phyloP scores from a whole-genome alignment of 257 asterid species.

The Lycium ferocissimum region DNA sequence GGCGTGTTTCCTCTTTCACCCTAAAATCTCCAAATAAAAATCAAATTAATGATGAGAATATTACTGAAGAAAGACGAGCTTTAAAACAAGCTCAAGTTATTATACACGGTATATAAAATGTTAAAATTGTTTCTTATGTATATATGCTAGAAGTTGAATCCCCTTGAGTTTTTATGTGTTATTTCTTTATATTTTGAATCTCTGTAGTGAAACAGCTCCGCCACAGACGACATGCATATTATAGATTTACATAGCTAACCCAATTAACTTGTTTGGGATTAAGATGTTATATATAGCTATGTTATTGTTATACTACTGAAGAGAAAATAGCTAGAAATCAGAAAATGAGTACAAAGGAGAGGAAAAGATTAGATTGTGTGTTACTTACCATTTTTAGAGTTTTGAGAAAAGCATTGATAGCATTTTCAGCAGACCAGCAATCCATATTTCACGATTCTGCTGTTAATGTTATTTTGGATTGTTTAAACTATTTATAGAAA shows the following conservation, averaged over 20 bases:
- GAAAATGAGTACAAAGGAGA: background rate
- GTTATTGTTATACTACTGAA: background rate
- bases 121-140: too few relatives aligned
- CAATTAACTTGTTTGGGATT: background rate
- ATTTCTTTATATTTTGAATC: too few relatives aligned
- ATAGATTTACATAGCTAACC: background rate
- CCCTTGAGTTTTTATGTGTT: too few relatives aligned
- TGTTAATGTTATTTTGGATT: background rate
- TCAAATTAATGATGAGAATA: background rate
- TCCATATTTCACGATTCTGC: constrained; percentile 46
- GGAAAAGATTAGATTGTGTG: background rate
- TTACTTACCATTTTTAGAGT: constrained; percentile 68
- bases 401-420: constrained; percentile 68
- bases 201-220: too few relatives aligned
- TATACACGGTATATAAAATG: background rate
- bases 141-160: too few relatives aligned
- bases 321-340: background rate
- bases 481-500: constrained; percentile 23
- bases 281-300: background rate
- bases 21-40: constrained; percentile 37
- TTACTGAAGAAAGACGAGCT: background rate
- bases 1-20: constrained; percentile 66
- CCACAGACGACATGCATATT: background rate
- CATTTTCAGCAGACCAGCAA: constrained; percentile 86
- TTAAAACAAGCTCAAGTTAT: background rate